Base-by-base conservation (phyloP, 805 yeast species). In the Candida ascalaphidarum region DNA sequence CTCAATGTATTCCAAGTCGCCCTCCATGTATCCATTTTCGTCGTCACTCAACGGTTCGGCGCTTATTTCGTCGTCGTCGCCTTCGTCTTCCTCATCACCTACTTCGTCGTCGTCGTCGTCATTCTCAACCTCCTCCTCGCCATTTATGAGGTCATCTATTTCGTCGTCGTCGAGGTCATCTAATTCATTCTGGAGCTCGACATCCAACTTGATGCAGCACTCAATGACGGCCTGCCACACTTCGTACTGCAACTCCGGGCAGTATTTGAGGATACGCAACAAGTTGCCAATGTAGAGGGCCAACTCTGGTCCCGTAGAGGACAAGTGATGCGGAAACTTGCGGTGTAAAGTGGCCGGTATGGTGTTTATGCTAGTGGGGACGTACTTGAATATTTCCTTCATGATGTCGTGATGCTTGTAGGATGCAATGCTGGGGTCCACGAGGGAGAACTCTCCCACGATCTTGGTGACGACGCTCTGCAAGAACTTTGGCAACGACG, bases 401-500 rank as follows among this genome's bases (percentile, higher is more conserved):
- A 89, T 55, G 23, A 83, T 64, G 10, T 66, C 65, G 56, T 89
- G 96, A 52, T 37, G 75, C 40, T 26, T 44, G 43, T 28, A 61
- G 16, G 22, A 40, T 17, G 36, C 34, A 23, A 33, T 40, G 7
- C 30, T 25, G 20, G 38, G 29, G 17, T 39, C 38, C 14, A 35
- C 22, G 11, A 30, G 30, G 25, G 43, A 55, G 42, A 89, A 81
- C 43, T 77, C 85, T 12, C 64, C 43, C 8, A 86, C 68, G n/a
- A 89, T 53, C 33, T 72, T 69, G 34, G 66, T 61, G 13, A 82
- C 76, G n/a, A 89, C 83, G 34, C 83, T 94, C 37, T 73, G 70
- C 74, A 92, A 77, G 83, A 94, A 89, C 51, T 77, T 83, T 6
- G 97, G 97, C 35, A 78, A 66, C 25, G 89, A 81, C 3, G 94